Percentiles rank a stretch among this genome's conserved stretches.
These are phyloP conservation scores for Candida schatavii DNA, from an alignment of 805 yeast genomes.

Conservation along the genomic window DNA sequence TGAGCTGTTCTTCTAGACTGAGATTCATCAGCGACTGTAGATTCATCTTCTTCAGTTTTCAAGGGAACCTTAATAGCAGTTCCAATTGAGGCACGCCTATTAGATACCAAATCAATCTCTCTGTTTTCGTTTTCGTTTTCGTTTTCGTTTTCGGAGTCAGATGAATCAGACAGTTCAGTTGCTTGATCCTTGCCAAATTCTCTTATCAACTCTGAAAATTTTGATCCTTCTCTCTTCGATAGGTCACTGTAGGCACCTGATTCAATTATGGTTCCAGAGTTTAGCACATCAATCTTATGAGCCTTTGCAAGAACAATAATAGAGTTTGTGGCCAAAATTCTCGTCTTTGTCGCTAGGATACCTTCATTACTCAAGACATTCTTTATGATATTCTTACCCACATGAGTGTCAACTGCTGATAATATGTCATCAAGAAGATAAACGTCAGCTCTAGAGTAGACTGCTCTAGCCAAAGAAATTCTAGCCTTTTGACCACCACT, in stretches of 20 bases:
- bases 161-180: slow-evolving; percentile 12
- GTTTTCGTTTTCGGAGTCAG: neutral
- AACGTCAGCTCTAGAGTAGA: slow-evolving; percentile 38
- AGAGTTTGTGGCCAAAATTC: slow-evolving; percentile 38
- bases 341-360: slow-evolving; percentile 31
- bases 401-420: slow-evolving; percentile 44
- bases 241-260: slow-evolving; percentile 49
- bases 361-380: slow-evolving; percentile 31
- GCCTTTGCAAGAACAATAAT: slow-evolving; percentile 34
- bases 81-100: neutral
- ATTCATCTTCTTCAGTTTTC: neutral
- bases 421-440: slow-evolving; percentile 38
- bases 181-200: slow-evolving; percentile 23
- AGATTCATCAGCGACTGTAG: slow-evolving; percentile 15
- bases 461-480: slow-evolving; percentile 40
- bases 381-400: slow-evolving; percentile 33
- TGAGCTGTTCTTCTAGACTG: slow-evolving; percentile 1
- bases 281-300: slow-evolving; percentile 28
- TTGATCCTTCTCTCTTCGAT: slow-evolving; percentile 33
- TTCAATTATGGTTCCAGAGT: slow-evolving; percentile 30
- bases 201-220: slow-evolving; percentile 27
- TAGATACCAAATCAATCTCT: neutral
- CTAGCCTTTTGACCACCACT: slow-evolving; percentile 45
- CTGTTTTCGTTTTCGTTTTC: neutral
- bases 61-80: neutral